Evolutionary conservation across 257 asterid genomes (phyloP).

Genomic region (Solanum corneliomulleri): DNA sequence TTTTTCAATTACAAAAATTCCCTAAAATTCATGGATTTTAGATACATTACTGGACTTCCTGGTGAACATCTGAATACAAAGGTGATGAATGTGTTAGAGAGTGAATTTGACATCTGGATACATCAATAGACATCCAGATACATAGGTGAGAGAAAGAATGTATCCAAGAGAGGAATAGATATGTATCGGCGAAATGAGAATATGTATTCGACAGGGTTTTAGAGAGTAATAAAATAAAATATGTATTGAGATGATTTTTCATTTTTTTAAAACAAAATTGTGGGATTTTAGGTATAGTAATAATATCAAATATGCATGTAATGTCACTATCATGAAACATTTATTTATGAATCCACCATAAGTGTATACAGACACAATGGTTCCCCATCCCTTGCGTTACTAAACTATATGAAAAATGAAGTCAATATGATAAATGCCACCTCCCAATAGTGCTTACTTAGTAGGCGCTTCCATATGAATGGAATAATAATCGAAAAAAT

Average conservation of each 20-base stretch:
- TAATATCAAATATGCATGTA: not conserved
- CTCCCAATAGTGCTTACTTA: constrained; percentile 19
- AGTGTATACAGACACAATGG: not conserved
- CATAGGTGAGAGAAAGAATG: too few species aligned
- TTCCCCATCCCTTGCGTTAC: not conserved
- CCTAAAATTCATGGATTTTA: too few species aligned
- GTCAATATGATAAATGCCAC: constrained; percentile 25
- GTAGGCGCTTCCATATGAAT: too few species aligned
- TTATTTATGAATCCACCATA: constrained; percentile 5
- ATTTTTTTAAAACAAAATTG: not conserved
- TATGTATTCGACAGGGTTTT: too few species aligned
- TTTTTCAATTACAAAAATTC: too few species aligned
- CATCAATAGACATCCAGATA: too few species aligned
- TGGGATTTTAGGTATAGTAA: not conserved
- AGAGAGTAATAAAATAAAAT: rapidly evolving
- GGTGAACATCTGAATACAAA: not conserved
- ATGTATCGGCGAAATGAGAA: too few species aligned
- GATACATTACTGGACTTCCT: too few species aligned
- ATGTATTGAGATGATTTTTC: not conserved
- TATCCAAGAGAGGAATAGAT: too few species aligned
- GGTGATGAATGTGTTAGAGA: too few species aligned
- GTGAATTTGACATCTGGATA: too few species aligned
- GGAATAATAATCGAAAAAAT: too few species aligned
- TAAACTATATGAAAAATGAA: not conserved
- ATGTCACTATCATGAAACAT: constrained; percentile 36